Evolutionary conservation across 768 basidiomycete genomes (phyloP).

Genomic region (Lactarius psammicola): DNA sequence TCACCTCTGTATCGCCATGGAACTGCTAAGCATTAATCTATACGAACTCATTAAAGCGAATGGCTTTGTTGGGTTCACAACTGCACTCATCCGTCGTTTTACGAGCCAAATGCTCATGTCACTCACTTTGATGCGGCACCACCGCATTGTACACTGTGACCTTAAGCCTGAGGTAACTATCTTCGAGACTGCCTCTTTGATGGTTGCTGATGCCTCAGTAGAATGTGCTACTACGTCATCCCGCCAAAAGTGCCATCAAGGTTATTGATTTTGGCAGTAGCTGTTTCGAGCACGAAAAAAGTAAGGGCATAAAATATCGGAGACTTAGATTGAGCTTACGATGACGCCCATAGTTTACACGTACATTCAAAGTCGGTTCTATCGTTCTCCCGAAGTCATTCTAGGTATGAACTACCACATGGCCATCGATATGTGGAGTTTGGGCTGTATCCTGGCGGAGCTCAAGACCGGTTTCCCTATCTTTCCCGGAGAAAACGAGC

Average conservation of each 20-base stretch:
- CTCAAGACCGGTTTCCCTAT: slow-evolving; percentile 97
- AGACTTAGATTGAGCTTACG: background rate
- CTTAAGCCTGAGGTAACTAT: slow-evolving; percentile 86
- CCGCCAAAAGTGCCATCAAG: slow-evolving; percentile 94
- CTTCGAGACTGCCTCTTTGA: slow-evolving; percentile 4
- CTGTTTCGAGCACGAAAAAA: slow-evolving; percentile 98
- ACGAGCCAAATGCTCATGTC: slow-evolving; percentile 94
- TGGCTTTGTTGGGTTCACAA: slow-evolving; percentile 97
- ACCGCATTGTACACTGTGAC: slow-evolving; percentile 98
- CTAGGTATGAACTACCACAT: slow-evolving; percentile 99
- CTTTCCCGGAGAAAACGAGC: slow-evolving; percentile 98
- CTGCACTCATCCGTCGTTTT: slow-evolving; percentile 90
- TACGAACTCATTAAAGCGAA: slow-evolving; percentile 99
- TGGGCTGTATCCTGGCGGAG: slow-evolving; percentile 97
- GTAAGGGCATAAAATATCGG: slow-evolving; percentile 46
- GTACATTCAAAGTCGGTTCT: slow-evolving; percentile 99
- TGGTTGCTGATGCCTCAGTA: slow-evolving; percentile 35
- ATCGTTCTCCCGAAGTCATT: slow-evolving; percentile 99
- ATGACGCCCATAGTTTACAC: slow-evolving; percentile 75
- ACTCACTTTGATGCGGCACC: slow-evolving; percentile 90
- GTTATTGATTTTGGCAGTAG: slow-evolving; percentile 99
- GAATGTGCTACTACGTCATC: slow-evolving; percentile 95
- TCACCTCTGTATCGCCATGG: slow-evolving; percentile 98
- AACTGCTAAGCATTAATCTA: slow-evolving; percentile 95
- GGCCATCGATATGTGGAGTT: slow-evolving; percentile 99